These are phyloP conservation scores for Cladosporium sp. DNA, from an alignment of 2,329 filamentous ascomycete genomes.

Conservation along the genomic window DNA sequence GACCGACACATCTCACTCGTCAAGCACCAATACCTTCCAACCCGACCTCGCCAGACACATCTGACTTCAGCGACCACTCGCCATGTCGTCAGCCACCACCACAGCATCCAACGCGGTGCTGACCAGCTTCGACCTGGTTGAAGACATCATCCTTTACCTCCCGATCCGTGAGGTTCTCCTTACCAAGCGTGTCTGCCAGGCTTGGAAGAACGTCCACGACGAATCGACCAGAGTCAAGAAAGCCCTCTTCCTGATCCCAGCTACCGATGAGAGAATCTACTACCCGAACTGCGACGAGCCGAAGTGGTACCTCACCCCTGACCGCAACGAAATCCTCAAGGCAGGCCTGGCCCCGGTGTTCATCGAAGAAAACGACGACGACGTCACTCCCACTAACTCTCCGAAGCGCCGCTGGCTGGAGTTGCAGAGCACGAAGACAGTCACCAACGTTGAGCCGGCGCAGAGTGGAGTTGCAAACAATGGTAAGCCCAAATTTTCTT, in stretches of 20 bases:
- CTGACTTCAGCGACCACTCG: no score
- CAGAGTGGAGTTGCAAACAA: no score
- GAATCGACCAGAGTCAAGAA: not conserved
- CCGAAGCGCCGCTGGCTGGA: not conserved
- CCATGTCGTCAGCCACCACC: not conserved
- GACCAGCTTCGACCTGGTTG: conserved; percentile 13
- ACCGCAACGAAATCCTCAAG: not conserved
- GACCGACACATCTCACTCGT: not conserved
- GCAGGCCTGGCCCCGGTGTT: not conserved
- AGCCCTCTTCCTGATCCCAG: not conserved
- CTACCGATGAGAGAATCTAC: not conserved
- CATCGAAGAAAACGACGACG: not conserved
- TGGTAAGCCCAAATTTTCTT: no score
- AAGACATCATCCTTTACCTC: conserved; percentile 12
- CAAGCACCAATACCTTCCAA: not conserved
- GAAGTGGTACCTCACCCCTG: not conserved
- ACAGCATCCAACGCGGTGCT: not conserved
- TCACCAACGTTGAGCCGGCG: no score
- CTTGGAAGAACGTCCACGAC: not conserved
- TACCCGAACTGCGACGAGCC: not conserved
- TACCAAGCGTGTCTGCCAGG: conserved; percentile 11
- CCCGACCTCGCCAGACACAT: not conserved
- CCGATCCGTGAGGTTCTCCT: conserved; percentile 9
- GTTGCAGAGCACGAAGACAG: no score
- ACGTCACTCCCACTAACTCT: not conserved